A percentile compares a stretch with the other conserved stretches of the same genome.
These are phyloP conservation scores for Trichocladium uniseriatum DNA, from an alignment of 495 filamentous ascomycete genomes.

Conservation along the genomic window DNA sequence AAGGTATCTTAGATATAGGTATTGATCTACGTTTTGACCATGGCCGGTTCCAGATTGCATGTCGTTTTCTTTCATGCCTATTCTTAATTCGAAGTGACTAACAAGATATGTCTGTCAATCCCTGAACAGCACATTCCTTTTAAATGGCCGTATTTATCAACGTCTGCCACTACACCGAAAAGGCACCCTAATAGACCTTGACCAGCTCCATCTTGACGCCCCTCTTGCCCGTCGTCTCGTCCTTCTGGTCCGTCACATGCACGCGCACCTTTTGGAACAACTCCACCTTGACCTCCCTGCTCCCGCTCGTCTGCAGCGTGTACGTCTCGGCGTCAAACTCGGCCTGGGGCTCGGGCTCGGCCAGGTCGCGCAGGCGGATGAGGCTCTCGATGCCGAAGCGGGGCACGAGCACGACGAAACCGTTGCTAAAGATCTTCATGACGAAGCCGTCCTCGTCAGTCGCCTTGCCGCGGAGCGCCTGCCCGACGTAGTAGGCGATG, in stretches of 20 bases:
- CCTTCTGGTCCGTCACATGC: slow-evolving; percentile 80
- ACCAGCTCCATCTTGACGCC: slow-evolving; percentile 67
- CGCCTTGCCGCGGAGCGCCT: slow-evolving; percentile 79
- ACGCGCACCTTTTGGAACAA: slow-evolving; percentile 87
- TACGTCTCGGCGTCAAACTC: slow-evolving; percentile 80
- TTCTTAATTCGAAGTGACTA: too few relatives aligned
- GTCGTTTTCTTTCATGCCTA: too few relatives aligned
- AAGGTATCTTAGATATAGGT: background rate
- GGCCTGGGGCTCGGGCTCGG: slow-evolving; percentile 62
- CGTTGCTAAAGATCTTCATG: slow-evolving; percentile 95
- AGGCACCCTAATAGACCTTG: slow-evolving; percentile 18
- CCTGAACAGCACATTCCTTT: too few relatives aligned
- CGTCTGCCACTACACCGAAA: too few relatives aligned
- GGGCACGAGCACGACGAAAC: slow-evolving; percentile 91
- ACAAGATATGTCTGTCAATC: too few relatives aligned
- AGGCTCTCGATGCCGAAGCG: slow-evolving; percentile 90
- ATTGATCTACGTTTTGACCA: background rate
- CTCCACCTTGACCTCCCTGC: slow-evolving; percentile 52
- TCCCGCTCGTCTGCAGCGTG: slow-evolving; percentile 50
- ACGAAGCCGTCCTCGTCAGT: slow-evolving; percentile 85
- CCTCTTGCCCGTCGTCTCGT: slow-evolving; percentile 88
- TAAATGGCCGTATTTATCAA: too few relatives aligned
- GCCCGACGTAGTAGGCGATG: slow-evolving; percentile 95
- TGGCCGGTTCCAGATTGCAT: background rate
- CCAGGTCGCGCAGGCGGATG: slow-evolving; percentile 76